These are phyloP conservation scores for Pascua guehoae DNA, from an alignment of 1,284 basidiomycete genomes.

Conservation along the genomic window DNA sequence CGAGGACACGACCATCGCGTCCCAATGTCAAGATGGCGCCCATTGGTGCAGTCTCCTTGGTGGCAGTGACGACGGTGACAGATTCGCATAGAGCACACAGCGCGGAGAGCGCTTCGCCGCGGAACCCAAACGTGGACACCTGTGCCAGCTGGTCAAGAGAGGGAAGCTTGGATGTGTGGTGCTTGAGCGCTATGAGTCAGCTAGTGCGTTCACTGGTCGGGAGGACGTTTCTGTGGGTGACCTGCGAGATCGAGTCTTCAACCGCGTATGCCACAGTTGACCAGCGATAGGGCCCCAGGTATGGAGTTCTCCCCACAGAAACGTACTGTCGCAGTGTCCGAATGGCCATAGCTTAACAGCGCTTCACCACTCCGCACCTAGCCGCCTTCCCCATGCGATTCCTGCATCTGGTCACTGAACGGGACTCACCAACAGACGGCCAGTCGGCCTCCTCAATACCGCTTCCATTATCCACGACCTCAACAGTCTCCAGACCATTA, in stretches of 20 bases:
- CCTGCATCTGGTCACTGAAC: neutral
- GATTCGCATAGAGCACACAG: conserved; percentile 78
- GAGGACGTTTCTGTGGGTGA: no score
- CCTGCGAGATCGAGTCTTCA: no score
- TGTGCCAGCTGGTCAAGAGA: conserved; percentile 70
- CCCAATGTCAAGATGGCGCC: conserved; percentile 74
- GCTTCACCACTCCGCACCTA: no score
- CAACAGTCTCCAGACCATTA: conserved; percentile 77
- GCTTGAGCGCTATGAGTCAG: conserved; percentile 66
- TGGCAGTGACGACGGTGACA: conserved; percentile 71
- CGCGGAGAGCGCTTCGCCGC: conserved; percentile 91
- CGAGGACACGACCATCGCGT: conserved; percentile 58
- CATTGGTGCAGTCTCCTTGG: conserved; percentile 65
- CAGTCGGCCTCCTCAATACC: conserved; percentile 79
- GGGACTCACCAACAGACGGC: conserved; percentile 62
- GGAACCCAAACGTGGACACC: conserved; percentile 87
- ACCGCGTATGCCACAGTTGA: no score
- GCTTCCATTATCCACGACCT: conserved; percentile 88
- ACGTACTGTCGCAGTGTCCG: no score
- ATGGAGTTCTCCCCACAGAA: no score
- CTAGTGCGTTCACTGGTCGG: no score
- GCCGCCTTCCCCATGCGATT: no score
- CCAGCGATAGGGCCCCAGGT: no score
- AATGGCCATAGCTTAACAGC: no score
- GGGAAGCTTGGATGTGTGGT: conserved; percentile 88